A percentile compares a stretch with the other conserved stretches of the same genome.
Conservation (phyloP, 176 grass and related monocot genomes). For the Cenchrus americanus region DNA sequence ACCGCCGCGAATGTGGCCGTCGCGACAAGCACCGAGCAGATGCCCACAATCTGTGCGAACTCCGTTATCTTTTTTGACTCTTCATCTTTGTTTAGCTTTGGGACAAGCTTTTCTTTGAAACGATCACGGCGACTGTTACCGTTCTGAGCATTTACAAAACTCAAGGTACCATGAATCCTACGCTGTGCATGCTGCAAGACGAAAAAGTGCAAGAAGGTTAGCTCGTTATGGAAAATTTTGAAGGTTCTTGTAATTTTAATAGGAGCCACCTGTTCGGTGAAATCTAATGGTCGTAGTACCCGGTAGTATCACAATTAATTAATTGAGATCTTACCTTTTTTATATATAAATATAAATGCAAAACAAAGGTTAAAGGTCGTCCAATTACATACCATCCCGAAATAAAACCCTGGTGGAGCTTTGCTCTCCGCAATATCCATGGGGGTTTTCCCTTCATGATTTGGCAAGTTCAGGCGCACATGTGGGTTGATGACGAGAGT, state of each 20-base stretch:
- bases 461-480: background rate
- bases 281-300: too few species aligned
- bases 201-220: background rate
- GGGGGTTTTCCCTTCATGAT: slow-evolving; percentile 24
- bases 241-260: too few species aligned
- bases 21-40: slow-evolving; percentile 42
- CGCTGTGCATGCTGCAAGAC: background rate
- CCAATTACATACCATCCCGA: background rate
- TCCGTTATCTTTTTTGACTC: slow-evolving; percentile 18
- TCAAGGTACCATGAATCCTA: background rate
- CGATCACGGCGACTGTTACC: slow-evolving; percentile 14
- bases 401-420: background rate
- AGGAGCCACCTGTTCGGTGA: too few species aligned
- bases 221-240: too few species aligned
- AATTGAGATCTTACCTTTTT: background rate
- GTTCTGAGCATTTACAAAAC: background rate
- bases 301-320: too few species aligned
- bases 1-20: slow-evolving; percentile 39
- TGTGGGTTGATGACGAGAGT: background rate
- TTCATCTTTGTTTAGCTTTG: background rate
- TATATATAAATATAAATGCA: background rate
- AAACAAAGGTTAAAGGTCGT: background rate
- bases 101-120: background rate
- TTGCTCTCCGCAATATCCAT: background rate
- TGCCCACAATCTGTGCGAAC: background rate